Percentiles rank a stretch among this genome's conserved stretches.
These are phyloP conservation scores for Multifurca ochricompacta DNA, from an alignment of 768 basidiomycete genomes.

Conservation along the genomic window DNA sequence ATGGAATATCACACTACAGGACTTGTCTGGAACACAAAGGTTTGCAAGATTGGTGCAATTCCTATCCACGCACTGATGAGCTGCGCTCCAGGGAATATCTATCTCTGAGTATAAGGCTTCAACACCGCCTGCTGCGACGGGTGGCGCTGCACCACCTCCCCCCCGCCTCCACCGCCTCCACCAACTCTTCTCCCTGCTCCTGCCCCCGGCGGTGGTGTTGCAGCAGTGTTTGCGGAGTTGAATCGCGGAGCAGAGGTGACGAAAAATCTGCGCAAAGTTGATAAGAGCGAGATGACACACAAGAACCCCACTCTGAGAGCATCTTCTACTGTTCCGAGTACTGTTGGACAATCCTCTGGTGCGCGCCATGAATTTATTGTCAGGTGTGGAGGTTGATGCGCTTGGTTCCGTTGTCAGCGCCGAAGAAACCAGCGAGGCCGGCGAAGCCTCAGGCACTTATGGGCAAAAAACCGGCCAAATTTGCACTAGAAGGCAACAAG, in stretches of 20 bases:
- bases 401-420: constrained; percentile 11
- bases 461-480: constrained; percentile 89
- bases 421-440: constrained; percentile 70
- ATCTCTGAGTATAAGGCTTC: constrained; percentile 46
- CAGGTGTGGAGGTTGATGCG: not conserved
- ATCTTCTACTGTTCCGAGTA: constrained; percentile 41
- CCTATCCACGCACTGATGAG: not conserved
- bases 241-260: constrained; percentile 89
- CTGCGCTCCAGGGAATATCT: constrained; percentile 41
- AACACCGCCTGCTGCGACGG: constrained; percentile 28
- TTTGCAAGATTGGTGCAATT: constrained; percentile 22
- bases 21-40: constrained; percentile 82
- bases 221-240: constrained; percentile 83
- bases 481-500: constrained; percentile 84
- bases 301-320: constrained; percentile 88
- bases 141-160: constrained; percentile 43
- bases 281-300: constrained; percentile 96
- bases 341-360: constrained; percentile 18
- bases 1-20: constrained; percentile 82
- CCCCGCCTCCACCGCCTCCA: constrained; percentile 37
- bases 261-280: constrained; percentile 85
- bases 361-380: not conserved
- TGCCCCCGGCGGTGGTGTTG: constrained; percentile 43
- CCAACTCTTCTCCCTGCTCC: constrained; percentile 28
- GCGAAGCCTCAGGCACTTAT: constrained; percentile 75